Percentiles rank a stretch among this genome's conserved stretches.
phyloP scores from a whole-genome alignment of 371 early-diverging fungal species.

The Synchytrium microbalum region DNA sequence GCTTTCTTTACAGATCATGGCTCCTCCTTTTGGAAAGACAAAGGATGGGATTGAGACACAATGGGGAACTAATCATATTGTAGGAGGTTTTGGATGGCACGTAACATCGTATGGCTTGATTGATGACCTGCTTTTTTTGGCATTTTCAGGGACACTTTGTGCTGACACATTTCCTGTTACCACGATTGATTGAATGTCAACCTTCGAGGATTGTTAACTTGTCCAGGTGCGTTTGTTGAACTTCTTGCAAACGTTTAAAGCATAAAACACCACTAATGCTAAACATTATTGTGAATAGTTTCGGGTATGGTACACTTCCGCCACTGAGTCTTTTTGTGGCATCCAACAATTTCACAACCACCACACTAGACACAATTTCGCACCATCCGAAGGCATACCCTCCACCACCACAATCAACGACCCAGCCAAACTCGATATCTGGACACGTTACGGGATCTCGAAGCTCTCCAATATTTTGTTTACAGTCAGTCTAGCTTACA shows the following conservation, averaged over 20 bases:
- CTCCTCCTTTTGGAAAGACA: slow-evolving; percentile 44
- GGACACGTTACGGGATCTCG: slow-evolving; percentile 8
- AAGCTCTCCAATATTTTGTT: slow-evolving; percentile 10
- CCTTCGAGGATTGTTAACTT: slow-evolving; percentile 28
- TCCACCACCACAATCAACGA: slow-evolving; percentile 21
- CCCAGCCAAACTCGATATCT: slow-evolving; percentile 6
- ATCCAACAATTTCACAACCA: too few relatives aligned
- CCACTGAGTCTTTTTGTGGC: too few relatives aligned
- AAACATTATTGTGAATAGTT: too few relatives aligned
- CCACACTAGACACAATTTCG: too few relatives aligned
- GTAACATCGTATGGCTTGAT: not conserved
- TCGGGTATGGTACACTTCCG: slow-evolving; percentile 18
- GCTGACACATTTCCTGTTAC: slow-evolving; percentile 15
- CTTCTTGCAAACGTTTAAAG: not conserved
- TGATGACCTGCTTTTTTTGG: not conserved
- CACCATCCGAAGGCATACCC: too few relatives aligned
- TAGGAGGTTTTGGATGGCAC: slow-evolving; percentile 34
- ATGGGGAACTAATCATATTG: slow-evolving; percentile 68
- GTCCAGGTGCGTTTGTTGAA: slow-evolving; percentile 13
- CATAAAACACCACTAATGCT: too few relatives aligned
- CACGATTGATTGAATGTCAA: slow-evolving; percentile 1
- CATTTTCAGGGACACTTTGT: slow-evolving; percentile 12
- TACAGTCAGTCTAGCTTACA: not conserved
- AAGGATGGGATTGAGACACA: slow-evolving; percentile 66
- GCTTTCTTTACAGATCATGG: slow-evolving; percentile 58